Percentiles rank a stretch among this genome's conserved stretches.
Evolutionary conservation across 2,329 filamentous ascomycete species (phyloP).

Genomic region (Reticulascus tulasneorum): DNA sequence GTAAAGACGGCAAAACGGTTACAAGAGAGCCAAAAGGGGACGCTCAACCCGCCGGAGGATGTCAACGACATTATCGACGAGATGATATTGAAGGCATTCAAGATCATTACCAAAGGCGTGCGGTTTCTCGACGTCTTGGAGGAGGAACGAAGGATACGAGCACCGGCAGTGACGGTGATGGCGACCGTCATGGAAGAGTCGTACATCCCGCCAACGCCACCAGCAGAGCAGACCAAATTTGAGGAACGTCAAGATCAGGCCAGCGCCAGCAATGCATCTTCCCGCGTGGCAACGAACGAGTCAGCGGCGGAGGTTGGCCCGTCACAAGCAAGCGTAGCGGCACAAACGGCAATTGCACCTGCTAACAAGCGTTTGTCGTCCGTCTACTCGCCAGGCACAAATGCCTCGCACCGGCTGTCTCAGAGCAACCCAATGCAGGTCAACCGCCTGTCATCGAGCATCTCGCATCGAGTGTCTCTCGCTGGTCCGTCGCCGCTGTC

Average conservation of each 20-base stretch:
- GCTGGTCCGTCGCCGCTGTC: slow-evolving; percentile 61
- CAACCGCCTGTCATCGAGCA: slow-evolving; percentile 48
- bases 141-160: slow-evolving; percentile 51
- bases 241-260: slow-evolving; percentile 34
- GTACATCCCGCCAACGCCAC: slow-evolving; percentile 58
- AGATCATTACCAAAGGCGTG: slow-evolving; percentile 86
- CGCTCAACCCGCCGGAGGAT: slow-evolving; percentile 45
- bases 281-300: slow-evolving; percentile 29
- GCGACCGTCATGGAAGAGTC: slow-evolving; percentile 56
- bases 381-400: slow-evolving; percentile 27
- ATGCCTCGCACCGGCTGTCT: slow-evolving; percentile 29
- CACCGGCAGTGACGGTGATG: slow-evolving; percentile 54
- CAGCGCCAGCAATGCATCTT: slow-evolving; percentile 33
- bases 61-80: slow-evolving; percentile 81
- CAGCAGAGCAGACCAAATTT: slow-evolving; percentile 53
- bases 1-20: slow-evolving; percentile 86
- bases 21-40: slow-evolving; percentile 64
- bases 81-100: slow-evolving; percentile 90
- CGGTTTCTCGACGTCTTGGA: slow-evolving; percentile 84
- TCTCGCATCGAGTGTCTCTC: slow-evolving; percentile 74
- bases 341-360: slow-evolving; percentile 28
- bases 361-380: slow-evolving; percentile 45
- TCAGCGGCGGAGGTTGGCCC: slow-evolving; percentile 28
- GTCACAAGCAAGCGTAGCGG: slow-evolving; percentile 31
- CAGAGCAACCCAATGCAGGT: too few relatives aligned